Evolutionary conservation across 2,329 filamentous ascomycete genomes (phyloP), one percentile per base, ranked within the genome.

Genomic region (Sclerotinia minor): DNA sequence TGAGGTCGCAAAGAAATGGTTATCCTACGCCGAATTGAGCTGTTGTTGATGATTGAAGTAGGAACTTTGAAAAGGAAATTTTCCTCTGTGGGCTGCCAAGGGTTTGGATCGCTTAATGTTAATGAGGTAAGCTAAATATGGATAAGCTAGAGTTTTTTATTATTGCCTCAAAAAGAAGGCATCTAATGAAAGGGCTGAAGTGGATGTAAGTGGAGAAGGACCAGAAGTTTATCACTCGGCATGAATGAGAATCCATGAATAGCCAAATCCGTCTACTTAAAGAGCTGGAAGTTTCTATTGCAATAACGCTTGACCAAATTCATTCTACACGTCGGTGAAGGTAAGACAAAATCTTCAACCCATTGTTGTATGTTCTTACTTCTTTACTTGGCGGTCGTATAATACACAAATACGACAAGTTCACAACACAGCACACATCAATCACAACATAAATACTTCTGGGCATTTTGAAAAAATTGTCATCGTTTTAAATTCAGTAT

Each of bases 1-100:
- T 75, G 70, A 73, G 75, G 75, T 82, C 90, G 90, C 90, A 93
- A 92, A 93, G 90, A 93, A 81, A 84, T 82, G 69, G 64, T 68
- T 77, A 81, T 81, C 80, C 80, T 81, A 76, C 80, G 80, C 76
- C 78, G 76, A 67, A 68, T 75, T 74, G 72, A 72, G 47, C n/a
- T 71, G 72, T 69, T 58, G 73, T 71, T 38, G 64, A n/a, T 41
- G 50, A 38, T 65, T 47, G 63, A 65, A 19, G 29, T 52, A 50
- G 21, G 35, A 11, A 67, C 47, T 60, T 11, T 58, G 38, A 38
- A 68, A 55, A 55, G 38, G 53, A 55, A 66, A 53, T 49, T 67
- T 68, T 71, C 55, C 26, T 24, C 44, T 45, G 53, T 73, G 70
- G 69, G 57, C 60, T 60, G 73, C 73, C 73, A 74, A 75, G 72